phyloP scores from a whole-genome alignment of 2,329 filamentous ascomycete genomes.

The Beauveria brongniartii region DNA sequence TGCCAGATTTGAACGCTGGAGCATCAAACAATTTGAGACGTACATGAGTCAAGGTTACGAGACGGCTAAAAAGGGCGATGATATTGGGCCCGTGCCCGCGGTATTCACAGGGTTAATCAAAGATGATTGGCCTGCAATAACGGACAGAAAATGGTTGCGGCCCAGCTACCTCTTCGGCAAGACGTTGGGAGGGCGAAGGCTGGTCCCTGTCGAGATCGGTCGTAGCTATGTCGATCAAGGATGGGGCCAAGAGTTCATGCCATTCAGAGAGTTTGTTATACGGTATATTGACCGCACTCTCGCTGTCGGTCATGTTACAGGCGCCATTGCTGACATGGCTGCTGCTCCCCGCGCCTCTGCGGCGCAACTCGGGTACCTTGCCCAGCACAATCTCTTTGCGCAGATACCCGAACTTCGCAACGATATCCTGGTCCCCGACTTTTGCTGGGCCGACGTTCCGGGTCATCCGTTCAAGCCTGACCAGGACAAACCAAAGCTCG shows the following conservation, averaged over 20 bases:
- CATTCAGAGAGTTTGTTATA: slow-evolving; percentile 63
- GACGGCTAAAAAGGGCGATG: background rate
- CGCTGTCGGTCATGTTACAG: background rate
- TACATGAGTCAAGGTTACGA: slow-evolving; percentile 43
- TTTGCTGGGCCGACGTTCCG: slow-evolving; percentile 68
- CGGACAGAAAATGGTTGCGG: slow-evolving; percentile 59
- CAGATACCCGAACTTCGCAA: slow-evolving; percentile 70
- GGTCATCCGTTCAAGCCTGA: slow-evolving; percentile 28
- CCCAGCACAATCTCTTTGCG: slow-evolving; percentile 78
- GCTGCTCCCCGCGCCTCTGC: background rate
- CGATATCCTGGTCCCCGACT: slow-evolving; percentile 77
- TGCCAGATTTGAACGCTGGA: slow-evolving; percentile 30
- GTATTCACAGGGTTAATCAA: slow-evolving; percentile 57
- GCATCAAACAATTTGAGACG: slow-evolving; percentile 52
- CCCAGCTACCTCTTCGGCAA: slow-evolving; percentile 63
- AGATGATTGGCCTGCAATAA: slow-evolving; percentile 69
- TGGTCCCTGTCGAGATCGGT: slow-evolving; percentile 82
- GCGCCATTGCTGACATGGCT: background rate
- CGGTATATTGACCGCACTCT: slow-evolving; percentile 41
- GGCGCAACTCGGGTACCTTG: slow-evolving; percentile 64
- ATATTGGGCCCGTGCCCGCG: slow-evolving; percentile 46
- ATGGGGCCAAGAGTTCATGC: slow-evolving; percentile 77
- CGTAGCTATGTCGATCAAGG: slow-evolving; percentile 77
- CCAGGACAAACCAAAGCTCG: slow-evolving; percentile 27
- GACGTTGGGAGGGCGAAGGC: slow-evolving; percentile 67